Evolutionary conservation across 73 alveolate species (phyloP).

Genomic region (Stentor roeselii): DNA sequence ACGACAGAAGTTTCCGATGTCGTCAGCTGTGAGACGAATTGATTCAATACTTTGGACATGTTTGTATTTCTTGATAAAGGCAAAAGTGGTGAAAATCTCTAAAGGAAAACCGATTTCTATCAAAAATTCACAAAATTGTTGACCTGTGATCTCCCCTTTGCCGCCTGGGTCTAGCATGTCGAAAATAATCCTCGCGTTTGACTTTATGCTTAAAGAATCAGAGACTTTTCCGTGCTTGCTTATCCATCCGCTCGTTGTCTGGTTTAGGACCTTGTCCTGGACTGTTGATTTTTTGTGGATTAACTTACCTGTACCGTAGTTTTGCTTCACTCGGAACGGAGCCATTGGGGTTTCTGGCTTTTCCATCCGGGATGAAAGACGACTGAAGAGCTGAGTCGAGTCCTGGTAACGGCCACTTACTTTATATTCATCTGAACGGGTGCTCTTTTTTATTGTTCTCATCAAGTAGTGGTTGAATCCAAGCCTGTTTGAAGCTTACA

Average conservation of each 20-base stretch:
- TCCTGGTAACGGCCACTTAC: background rate
- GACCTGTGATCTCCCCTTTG: background rate
- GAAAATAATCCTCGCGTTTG: background rate
- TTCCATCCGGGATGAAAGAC: constrained; percentile 4
- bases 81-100: background rate
- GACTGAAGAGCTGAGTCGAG: background rate
- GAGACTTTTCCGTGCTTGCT: background rate
- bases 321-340: background rate
- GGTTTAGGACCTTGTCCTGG: background rate
- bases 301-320: background rate
- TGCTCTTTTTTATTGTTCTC: background rate
- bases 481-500: background rate
- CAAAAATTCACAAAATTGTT: background rate
- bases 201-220: background rate
- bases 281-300: background rate
- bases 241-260: background rate
- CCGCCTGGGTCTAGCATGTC: background rate
- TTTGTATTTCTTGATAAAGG: no score
- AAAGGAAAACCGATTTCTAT: background rate
- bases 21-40: background rate
- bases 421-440: background rate
- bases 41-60: background rate
- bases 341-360: background rate
- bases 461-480: background rate
- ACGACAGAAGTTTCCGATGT: background rate